phyloP scores from a whole-genome alignment of 164 flowering plant species.

The Annona cherimola region DNA sequence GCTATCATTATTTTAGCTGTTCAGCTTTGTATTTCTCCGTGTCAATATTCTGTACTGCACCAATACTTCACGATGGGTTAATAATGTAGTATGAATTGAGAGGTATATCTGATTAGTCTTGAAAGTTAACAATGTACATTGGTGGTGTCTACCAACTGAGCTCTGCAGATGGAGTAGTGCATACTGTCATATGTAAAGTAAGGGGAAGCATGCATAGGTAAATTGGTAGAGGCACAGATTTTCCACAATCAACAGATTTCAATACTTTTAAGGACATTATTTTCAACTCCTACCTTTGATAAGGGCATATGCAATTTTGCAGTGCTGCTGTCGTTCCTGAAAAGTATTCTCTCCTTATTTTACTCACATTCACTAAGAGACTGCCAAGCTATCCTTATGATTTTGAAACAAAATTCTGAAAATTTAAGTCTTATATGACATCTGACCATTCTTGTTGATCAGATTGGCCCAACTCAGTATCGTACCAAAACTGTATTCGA shows the following conservation, averaged over 20 bases:
- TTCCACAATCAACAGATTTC: not conserved
- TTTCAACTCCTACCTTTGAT: not conserved
- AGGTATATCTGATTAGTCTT: too few species aligned
- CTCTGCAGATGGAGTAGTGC: not conserved
- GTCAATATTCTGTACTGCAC: too few species aligned
- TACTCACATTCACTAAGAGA: not conserved
- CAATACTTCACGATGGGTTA: too few species aligned
- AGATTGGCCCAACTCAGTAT: slow-evolving; percentile 61
- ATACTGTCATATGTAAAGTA: not conserved
- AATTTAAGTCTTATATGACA: not conserved
- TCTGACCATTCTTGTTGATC: not conserved
- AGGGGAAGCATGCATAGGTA: not conserved
- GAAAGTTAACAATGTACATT: too few species aligned
- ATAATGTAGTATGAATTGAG: too few species aligned
- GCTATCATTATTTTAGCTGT: not conserved
- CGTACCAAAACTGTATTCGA: slow-evolving; percentile 64
- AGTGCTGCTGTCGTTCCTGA: not conserved
- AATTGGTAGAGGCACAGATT: not conserved
- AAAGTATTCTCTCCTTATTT: not conserved
- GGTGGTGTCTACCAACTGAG: too few species aligned
- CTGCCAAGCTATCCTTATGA: not conserved
- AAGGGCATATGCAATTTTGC: not conserved
- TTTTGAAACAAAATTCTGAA: too few species aligned
- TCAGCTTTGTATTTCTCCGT: too few species aligned
- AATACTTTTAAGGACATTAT: not conserved